Percentiles rank a stretch among this genome's conserved stretches.
Conservation (phyloP, 2,329 filamentous ascomycete genomes). For the Cryphonectria parasitica region DNA sequence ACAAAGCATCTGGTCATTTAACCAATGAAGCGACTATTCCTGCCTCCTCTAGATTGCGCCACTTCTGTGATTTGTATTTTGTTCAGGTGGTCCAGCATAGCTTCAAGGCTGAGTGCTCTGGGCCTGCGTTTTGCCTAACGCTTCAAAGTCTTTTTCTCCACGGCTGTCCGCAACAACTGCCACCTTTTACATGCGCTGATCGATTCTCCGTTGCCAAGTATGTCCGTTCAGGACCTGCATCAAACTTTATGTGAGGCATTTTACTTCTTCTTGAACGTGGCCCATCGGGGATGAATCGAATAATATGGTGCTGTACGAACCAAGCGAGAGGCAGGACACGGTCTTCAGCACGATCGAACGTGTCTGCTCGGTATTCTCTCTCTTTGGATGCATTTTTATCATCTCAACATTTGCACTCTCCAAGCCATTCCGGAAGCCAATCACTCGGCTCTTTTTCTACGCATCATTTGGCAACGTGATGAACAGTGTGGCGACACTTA, state of each 20-base stretch:
- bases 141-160: background rate
- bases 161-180: background rate
- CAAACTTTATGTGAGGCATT: background rate
- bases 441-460: conserved; percentile 86
- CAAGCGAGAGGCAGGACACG: background rate
- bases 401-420: conserved; percentile 72
- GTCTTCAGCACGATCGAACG: conserved; percentile 66
- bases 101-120: background rate
- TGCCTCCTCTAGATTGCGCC: background rate
- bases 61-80: background rate
- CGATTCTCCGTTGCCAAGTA: background rate
- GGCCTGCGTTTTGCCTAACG: background rate
- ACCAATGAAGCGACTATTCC: background rate
- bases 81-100: background rate
- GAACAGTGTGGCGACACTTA: conserved; percentile 75
- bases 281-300: no score
- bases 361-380: conserved; percentile 69
- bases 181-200: background rate
- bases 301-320: conserved; percentile 2
- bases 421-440: conserved; percentile 77
- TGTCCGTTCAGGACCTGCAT: background rate
- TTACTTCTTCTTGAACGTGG: background rate
- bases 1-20: background rate
- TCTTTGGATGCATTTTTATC: conserved; percentile 73
- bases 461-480: conserved; percentile 81